Evolutionary conservation across 2,329 filamentous ascomycete species (phyloP), one percentile per base, ranked within the genome.

Genomic region (Didymella glomerata): DNA sequence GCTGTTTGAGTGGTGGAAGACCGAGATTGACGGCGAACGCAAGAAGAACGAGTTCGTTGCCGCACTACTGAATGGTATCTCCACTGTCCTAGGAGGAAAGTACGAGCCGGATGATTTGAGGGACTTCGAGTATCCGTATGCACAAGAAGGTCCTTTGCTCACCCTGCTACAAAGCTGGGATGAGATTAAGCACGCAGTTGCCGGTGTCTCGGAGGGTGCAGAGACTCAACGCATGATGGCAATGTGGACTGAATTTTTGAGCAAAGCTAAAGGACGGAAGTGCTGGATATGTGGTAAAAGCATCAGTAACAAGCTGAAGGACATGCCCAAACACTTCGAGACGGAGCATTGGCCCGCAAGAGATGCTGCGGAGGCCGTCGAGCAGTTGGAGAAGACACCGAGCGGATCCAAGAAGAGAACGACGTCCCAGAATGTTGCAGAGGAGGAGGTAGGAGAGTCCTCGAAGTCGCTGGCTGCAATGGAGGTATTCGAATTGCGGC

Each of bases 1-100:
- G 4, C 46, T 68, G 1, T 32, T 60, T n/a, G 46, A 55, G 8
- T 66, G 61, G 61, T 70, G 63, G 53, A 55, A 49, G 13, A 68
- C 63, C 5, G 67, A 68, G 47, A 8, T 41, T 2, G 24, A 62
- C 36, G 62, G 57, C 20, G 47, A 52, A 4, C 34, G 22, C 13
- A 63, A 65, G 47, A 60, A 57, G 16, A 13, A 22, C 5, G 48
- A 57, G 1, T 66, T 69, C 18, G 52, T 25, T 6, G 13, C 16
- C 6, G 55, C 52, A 2, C 6, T 70, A 5, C 13, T 61, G 2
- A 20, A 41, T 2, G 44, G 40, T 14, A n/a, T 70, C 2, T 27
- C 57, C 1, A 32, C 41, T 0, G 56, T 68, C 18, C 52, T 71
- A 7, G 30, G 56, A 20, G 66, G 63, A 11, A 48, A 41, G 9